Percentiles rank a stretch among this genome's conserved stretches.
Conservation (phyloP, 1,284 basidiomycete genomes). For the Apiotrichum laibachii region DNA sequence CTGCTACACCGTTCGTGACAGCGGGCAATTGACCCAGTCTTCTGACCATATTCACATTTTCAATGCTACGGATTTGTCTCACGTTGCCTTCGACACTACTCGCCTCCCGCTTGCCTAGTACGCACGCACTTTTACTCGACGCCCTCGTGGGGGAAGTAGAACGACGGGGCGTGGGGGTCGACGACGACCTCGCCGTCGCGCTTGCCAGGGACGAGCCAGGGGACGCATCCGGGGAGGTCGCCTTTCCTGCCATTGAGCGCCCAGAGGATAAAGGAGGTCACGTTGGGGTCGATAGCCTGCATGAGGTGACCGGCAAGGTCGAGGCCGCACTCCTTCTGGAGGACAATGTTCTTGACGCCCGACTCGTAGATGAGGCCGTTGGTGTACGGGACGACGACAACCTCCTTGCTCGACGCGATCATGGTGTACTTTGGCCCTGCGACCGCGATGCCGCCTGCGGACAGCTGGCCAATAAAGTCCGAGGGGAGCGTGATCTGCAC, state of each 20-base stretch:
- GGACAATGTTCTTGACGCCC: not conserved
- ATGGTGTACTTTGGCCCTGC: not conserved
- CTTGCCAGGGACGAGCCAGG: no score
- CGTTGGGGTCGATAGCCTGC: conserved; percentile 3
- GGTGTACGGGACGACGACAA: not conserved
- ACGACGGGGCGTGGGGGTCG: no score
- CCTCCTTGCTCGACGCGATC: not conserved
- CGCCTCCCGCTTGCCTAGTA: no score
- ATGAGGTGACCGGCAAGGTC: not conserved
- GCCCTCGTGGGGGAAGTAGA: no score
- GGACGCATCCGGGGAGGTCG: no score
- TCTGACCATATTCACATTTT: no score
- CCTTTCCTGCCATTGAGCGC: not conserved
- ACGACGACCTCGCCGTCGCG: no score
- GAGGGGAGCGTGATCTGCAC: not conserved
- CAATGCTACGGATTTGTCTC: no score
- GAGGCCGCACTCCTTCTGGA: conserved; percentile 3
- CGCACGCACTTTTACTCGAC: no score
- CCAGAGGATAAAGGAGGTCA: conserved; percentile 5
- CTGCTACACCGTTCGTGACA: no score
- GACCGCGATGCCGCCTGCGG: not conserved
- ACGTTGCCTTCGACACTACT: no score
- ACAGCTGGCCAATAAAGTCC: not conserved
- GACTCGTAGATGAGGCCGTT: not conserved
- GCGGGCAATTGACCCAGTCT: no score